Conservation (phyloP, 2,329 filamentous ascomycete genomes). For the Aspergillus phoenicis region DNA sequence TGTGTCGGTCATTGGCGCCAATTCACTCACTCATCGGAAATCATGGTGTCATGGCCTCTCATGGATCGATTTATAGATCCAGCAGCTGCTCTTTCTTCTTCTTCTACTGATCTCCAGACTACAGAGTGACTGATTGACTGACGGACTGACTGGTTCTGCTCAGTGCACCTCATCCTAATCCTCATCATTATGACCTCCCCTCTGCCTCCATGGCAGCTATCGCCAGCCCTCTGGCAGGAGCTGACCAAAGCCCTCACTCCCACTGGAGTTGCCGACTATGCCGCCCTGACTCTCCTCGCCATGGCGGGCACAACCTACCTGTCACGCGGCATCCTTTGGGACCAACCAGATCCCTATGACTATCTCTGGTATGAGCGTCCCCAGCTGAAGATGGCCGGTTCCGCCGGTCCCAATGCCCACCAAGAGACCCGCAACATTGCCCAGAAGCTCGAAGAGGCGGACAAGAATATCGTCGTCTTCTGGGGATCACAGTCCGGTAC, state of each 20-base stretch:
- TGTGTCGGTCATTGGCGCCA: background rate
- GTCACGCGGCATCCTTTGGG: constrained; percentile 50
- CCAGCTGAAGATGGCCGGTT: constrained; percentile 42
- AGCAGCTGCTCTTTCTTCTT: background rate
- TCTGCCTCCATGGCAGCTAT: constrained; percentile 12
- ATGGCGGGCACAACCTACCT: constrained; percentile 45
- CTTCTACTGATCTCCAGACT: background rate
- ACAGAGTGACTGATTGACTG: background rate
- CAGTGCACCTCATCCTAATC: background rate
- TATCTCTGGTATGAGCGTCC: constrained; percentile 55
- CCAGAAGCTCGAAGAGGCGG: constrained; percentile 44
- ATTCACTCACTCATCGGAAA: too few relatives aligned
- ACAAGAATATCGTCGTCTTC: constrained; percentile 80
- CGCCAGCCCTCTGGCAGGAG: constrained; percentile 24
- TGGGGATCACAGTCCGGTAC: constrained; percentile 95
- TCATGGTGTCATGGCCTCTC: too few relatives aligned
- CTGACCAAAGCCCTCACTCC: constrained; percentile 25
- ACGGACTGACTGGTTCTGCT: background rate
- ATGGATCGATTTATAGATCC: background rate
- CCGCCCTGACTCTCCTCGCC: constrained; percentile 40
- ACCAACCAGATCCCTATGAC: constrained; percentile 53
- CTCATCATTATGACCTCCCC: constrained; percentile 2
- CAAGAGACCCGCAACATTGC: constrained; percentile 52
- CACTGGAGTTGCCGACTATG: constrained; percentile 35
- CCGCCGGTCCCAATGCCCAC: constrained; percentile 13